Evolutionary conservation across 768 basidiomycete genomes (phyloP).

Genomic region (Kwoniella mangroviensis): DNA sequence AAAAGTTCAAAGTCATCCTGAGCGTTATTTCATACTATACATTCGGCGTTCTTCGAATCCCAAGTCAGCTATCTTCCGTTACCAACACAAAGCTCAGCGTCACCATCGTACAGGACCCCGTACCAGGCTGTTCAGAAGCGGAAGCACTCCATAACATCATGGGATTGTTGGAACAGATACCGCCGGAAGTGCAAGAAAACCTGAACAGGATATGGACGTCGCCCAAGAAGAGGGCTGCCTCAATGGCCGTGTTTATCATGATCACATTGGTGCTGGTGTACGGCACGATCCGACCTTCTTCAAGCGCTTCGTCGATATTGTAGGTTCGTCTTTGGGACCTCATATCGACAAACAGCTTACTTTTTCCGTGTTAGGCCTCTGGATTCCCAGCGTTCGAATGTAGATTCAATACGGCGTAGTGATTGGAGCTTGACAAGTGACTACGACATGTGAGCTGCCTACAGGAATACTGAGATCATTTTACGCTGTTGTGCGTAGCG

Average conservation of each 20-base stretch:
- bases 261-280: not conserved
- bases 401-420: not conserved
- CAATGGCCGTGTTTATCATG: constrained; percentile 1
- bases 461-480: no score
- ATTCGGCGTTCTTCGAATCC: no score
- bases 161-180: constrained; percentile 12
- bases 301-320: not conserved
- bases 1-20: no score
- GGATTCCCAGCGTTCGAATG: not conserved
- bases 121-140: not conserved
- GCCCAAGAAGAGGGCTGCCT: not conserved
- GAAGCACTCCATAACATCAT: not conserved
- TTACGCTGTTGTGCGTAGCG: no score
- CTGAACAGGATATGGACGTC: constrained; percentile 7
- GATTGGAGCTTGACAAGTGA: constrained; percentile 25
- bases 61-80: no score
- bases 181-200: constrained; percentile 3
- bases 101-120: not conserved
- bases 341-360: not conserved
- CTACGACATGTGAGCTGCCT: constrained; percentile 28
- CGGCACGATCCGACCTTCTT: not conserved
- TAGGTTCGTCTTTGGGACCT: not conserved
- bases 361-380: not conserved
- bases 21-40: no score
- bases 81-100: no score